Conservation (phyloP, 306 rosid genomes). For the Malus fusca region DNA sequence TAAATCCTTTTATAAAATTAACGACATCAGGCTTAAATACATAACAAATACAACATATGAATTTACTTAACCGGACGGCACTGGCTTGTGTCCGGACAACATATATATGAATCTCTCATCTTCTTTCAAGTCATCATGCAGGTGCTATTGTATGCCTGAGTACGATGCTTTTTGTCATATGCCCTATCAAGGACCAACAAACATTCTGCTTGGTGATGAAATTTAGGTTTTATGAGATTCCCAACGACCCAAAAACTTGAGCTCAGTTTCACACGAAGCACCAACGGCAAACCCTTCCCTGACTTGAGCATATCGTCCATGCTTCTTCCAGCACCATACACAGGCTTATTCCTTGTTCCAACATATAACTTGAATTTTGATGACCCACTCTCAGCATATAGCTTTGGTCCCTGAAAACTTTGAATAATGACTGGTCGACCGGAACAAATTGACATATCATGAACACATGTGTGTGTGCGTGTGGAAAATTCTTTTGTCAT, state of each 20-base stretch:
- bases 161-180: conserved; percentile 47
- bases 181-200: conserved; percentile 34
- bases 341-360: conserved; percentile 47
- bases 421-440: background rate
- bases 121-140: conserved; percentile 26
- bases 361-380: conserved; percentile 33
- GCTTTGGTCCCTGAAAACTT: conserved; percentile 40
- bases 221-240: conserved; percentile 42
- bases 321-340: conserved; percentile 92
- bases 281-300: conserved; percentile 49
- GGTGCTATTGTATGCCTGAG: conserved; percentile 48
- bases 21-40: too few species aligned
- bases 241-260: conserved; percentile 51
- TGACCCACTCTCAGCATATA: conserved; percentile 60
- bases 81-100: background rate
- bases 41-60: too few species aligned
- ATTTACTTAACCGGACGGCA: too few species aligned
- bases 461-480: too few species aligned
- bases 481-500: too few species aligned
- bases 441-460: background rate
- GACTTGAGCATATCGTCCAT: conserved; percentile 80
- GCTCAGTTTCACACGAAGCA: conserved; percentile 22
- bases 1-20: too few species aligned
- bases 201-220: conserved; percentile 53
- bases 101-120: background rate